phyloP scores from a whole-genome alignment of 768 basidiomycete species.

The Sporobolomyces pararoseus region DNA sequence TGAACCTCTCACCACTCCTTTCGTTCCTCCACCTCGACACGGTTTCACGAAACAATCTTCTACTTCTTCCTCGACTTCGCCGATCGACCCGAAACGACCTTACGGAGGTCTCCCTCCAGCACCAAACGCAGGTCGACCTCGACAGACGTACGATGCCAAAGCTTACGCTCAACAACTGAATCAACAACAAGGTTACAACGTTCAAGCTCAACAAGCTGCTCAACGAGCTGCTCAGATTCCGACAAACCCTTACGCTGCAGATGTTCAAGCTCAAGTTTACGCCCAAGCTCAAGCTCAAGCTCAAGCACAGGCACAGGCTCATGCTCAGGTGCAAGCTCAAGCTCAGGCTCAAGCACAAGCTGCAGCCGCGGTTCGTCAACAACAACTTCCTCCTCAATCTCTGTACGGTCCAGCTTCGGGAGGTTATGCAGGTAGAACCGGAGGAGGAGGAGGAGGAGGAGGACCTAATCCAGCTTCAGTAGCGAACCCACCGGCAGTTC shows the following conservation, averaged over 20 bases:
- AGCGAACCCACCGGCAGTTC: neutral
- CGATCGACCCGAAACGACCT: constrained; percentile 50
- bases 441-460: neutral
- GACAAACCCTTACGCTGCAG: constrained; percentile 34
- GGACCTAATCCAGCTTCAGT: constrained; percentile 6
- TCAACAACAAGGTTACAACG: constrained; percentile 88
- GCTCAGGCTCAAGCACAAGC: constrained; percentile 39
- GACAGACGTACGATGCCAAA: constrained; percentile 86
- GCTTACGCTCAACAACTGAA: constrained; percentile 90
- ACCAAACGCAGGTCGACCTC: constrained; percentile 70
- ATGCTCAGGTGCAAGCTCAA: constrained; percentile 27
- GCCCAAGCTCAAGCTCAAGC: constrained; percentile 31
- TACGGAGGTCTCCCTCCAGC: constrained; percentile 89
- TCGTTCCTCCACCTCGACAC: constrained; percentile 41
- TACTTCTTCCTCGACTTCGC: constrained; percentile 3
- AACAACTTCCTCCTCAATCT: constrained; percentile 8
- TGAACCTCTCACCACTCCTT: constrained; percentile 69
- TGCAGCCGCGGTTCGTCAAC: constrained; percentile 33
- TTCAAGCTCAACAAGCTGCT: constrained; percentile 58
- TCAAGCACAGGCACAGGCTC: constrained; percentile 23
- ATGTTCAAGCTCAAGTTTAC: constrained; percentile 42
- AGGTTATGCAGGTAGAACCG: constrained; percentile 8
- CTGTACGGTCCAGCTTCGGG: constrained; percentile 30
- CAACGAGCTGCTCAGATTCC: constrained; percentile 44
- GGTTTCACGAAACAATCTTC: constrained; percentile 15